These are phyloP conservation scores for Coemansia biformis DNA, from an alignment of 192 early-diverging fungal genomes.

Conservation along the genomic window DNA sequence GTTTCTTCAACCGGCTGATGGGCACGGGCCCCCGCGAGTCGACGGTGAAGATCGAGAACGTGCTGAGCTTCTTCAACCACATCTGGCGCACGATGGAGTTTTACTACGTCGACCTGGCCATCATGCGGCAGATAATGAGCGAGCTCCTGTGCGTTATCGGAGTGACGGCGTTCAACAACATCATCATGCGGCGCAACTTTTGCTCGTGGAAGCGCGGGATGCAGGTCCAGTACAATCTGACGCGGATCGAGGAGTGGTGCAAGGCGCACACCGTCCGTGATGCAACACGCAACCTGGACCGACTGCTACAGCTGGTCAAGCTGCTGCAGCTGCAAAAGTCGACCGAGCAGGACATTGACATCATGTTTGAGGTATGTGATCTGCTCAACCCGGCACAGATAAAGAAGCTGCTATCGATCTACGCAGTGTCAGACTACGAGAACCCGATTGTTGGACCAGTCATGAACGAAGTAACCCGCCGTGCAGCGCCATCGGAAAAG, in stretches of 20 bases:
- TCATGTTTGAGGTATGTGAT: slow-evolving; percentile 98
- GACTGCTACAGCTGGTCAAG: slow-evolving; percentile 94
- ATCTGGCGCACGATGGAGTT: slow-evolving; percentile 93
- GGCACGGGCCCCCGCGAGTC: slow-evolving; percentile 67
- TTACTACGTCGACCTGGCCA: slow-evolving; percentile 91
- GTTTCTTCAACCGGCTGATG: slow-evolving; percentile 88
- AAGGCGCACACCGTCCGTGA: slow-evolving; percentile 90
- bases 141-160: slow-evolving; percentile 96
- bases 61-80: slow-evolving; percentile 90
- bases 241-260: slow-evolving; percentile 98
- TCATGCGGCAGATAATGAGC: slow-evolving; percentile 88
- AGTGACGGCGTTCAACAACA: slow-evolving; percentile 91
- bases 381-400: slow-evolving; percentile 94
- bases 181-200: slow-evolving; percentile 97
- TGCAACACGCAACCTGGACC: slow-evolving; percentile 83
- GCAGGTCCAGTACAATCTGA: slow-evolving; percentile 99
- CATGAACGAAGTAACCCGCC: slow-evolving; percentile 78
- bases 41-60: slow-evolving; percentile 87
- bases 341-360: slow-evolving; percentile 82
- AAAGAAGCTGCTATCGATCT: slow-evolving; percentile 93
- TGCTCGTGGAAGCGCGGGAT: slow-evolving; percentile 99
- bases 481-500: slow-evolving; percentile 82
- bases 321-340: slow-evolving; percentile 77
- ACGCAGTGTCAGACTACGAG: slow-evolving; percentile 95
- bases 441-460: slow-evolving; percentile 62